Percentiles rank a stretch among this genome's conserved stretches.
Evolutionary conservation across 2,329 filamentous ascomycete genomes (phyloP).

Genomic region (Talaromyces pinophilus): DNA sequence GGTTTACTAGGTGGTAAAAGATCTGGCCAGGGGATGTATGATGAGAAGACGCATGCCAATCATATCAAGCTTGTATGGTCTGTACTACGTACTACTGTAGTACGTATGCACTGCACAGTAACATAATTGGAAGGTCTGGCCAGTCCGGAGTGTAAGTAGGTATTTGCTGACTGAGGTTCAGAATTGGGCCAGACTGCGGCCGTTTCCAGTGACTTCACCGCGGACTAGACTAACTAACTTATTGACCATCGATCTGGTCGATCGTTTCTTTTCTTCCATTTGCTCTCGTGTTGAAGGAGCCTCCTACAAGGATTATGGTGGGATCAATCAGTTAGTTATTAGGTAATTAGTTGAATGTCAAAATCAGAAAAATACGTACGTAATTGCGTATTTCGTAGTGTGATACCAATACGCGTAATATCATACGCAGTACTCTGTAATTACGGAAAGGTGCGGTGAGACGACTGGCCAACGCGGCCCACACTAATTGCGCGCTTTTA

Average conservation of each 20-base stretch:
- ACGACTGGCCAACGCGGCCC: not conserved
- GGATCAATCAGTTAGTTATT: not conserved
- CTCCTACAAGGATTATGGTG: not conserved
- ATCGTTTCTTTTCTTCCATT: not conserved
- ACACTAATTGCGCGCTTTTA: not conserved
- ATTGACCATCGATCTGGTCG: not conserved
- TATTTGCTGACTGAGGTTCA: not conserved
- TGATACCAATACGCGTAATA: not conserved
- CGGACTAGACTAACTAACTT: not conserved
- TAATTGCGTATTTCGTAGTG: not conserved
- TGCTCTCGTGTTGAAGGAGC: not conserved
- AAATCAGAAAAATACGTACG: not conserved
- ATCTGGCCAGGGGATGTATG: slow-evolving; percentile 1
- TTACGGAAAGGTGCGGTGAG: slow-evolving; percentile 11
- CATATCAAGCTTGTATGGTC: not conserved
- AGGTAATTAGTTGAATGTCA: not conserved
- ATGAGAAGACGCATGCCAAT: not conserved
- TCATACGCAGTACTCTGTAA: not conserved
- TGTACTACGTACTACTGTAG: not conserved
- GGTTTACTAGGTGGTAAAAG: not conserved
- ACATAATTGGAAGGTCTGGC: not conserved
- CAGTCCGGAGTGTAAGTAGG: not conserved
- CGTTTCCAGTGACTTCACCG: not conserved
- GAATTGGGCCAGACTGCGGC: not conserved
- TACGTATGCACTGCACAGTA: slow-evolving; percentile 2